phyloP scores from a whole-genome alignment of 2,329 filamentous ascomycete species.

The Penicillium sp. region DNA sequence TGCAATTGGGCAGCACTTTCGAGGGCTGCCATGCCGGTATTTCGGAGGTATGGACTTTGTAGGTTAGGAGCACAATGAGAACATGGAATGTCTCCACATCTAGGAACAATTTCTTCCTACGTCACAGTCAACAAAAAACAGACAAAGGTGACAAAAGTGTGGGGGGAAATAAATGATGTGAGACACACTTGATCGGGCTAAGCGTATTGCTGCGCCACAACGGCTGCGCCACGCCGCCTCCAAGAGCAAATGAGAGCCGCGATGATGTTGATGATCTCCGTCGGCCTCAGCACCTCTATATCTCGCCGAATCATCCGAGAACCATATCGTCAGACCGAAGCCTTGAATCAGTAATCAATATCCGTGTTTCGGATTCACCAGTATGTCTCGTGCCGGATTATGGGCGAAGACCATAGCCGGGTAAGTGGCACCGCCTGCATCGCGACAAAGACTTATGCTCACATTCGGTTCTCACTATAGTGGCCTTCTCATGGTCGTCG shows the following conservation, averaged over 20 bases:
- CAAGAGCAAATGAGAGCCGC: conserved; percentile 16
- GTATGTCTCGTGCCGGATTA: conserved; percentile 46
- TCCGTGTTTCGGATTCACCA: conserved; percentile 16
- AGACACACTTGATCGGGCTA: conserved; percentile 1
- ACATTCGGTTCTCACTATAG: conserved; percentile 47
- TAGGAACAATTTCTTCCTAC: neutral
- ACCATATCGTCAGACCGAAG: neutral
- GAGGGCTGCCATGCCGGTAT: neutral
- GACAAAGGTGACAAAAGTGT: conserved; percentile 4
- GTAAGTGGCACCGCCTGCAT: conserved; percentile 50
- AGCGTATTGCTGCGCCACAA: conserved; percentile 9
- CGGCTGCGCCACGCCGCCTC: conserved; percentile 8
- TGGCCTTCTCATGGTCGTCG: conserved; percentile 68
- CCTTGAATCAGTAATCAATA: neutral
- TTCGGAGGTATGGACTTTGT: neutral
- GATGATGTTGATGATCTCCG: conserved; percentile 20
- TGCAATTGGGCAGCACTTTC: neutral
- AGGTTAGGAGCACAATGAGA: neutral
- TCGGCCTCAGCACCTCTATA: conserved; percentile 2
- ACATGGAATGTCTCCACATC: neutral
- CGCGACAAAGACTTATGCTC: conserved; percentile 7
- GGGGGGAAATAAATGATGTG: conserved; percentile 7
- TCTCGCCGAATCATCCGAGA: conserved; percentile 2
- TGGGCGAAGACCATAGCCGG: conserved; percentile 68
- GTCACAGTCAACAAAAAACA: neutral